phyloP scores from a whole-genome alignment of 1,284 basidiomycete species.

The Mrakiaceae sp. region DNA sequence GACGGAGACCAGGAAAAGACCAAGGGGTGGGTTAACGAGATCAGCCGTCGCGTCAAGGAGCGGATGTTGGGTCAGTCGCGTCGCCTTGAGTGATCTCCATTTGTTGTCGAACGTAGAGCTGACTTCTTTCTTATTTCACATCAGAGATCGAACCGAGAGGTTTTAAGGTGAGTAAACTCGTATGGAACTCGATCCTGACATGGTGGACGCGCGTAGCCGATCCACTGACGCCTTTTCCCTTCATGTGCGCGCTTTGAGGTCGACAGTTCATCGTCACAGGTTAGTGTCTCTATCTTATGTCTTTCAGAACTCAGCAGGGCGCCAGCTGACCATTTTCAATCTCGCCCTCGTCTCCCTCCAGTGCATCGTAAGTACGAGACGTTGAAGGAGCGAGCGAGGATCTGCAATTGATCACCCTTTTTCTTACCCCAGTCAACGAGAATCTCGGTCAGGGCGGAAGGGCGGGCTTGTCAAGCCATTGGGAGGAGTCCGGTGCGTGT shows the following conservation, averaged over 20 bases:
- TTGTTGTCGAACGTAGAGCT: not conserved
- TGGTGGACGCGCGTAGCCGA: too few relatives aligned
- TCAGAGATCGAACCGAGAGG: slow-evolving; percentile 5
- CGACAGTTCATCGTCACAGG: slow-evolving; percentile 1
- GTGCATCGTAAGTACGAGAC: too few relatives aligned
- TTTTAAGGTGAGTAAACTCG: not conserved
- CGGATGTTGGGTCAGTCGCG: not conserved
- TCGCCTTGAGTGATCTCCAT: not conserved
- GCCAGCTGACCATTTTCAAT: too few relatives aligned
- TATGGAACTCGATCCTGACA: too few relatives aligned
- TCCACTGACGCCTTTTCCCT: too few relatives aligned
- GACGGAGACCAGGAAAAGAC: not conserved
- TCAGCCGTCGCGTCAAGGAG: slow-evolving; percentile 1
- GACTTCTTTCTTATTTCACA: not conserved
- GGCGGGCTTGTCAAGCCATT: slow-evolving; percentile 4
- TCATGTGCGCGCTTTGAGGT: too few relatives aligned
- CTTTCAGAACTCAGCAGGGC: too few relatives aligned
- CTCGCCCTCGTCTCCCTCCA: too few relatives aligned
- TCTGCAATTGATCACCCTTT: too few relatives aligned
- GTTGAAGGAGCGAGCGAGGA: too few relatives aligned
- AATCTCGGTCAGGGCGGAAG: slow-evolving; percentile 10
- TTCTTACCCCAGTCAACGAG: not conserved
- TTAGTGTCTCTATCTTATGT: not conserved
- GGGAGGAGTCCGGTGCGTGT: slow-evolving; percentile 2
- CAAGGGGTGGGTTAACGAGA: not conserved